Percentiles rank a stretch among this genome's conserved stretches.
Conservation (phyloP, 2,329 filamentous ascomycete species). For the Ophiostoma ulmi region DNA sequence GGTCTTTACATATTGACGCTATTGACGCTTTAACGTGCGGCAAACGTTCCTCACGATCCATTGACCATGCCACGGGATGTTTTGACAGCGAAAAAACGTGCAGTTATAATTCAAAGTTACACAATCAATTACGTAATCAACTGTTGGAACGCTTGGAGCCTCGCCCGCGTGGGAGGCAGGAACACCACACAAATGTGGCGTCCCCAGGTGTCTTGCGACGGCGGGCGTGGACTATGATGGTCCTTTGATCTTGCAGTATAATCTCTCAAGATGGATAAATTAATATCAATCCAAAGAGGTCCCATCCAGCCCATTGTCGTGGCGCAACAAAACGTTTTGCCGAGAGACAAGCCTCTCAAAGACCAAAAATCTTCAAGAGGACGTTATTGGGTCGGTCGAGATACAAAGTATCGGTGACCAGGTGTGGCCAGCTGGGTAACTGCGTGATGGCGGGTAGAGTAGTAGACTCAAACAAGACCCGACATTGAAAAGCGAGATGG, state of each 20-base stretch:
- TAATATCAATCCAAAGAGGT: neutral
- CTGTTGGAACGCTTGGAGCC: slow-evolving; percentile 13
- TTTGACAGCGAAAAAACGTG: neutral
- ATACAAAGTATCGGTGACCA: slow-evolving; percentile 1
- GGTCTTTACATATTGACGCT: neutral
- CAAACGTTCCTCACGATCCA: neutral
- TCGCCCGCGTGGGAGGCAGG: slow-evolving; percentile 14
- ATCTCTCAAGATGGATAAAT: neutral
- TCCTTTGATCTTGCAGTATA: slow-evolving; percentile 14
- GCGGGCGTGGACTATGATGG: slow-evolving; percentile 19
- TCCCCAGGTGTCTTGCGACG: slow-evolving; percentile 8
- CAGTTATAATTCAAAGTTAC: too few species aligned
- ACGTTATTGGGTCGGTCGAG: neutral
- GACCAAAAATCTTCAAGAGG: neutral
- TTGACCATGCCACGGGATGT: too few species aligned
- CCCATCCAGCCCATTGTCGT: slow-evolving; percentile 12
- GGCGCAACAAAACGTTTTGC: slow-evolving; percentile 15
- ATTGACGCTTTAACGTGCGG: neutral
- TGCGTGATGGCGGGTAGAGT: neutral
- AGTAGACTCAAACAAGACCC: neutral
- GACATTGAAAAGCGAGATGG: neutral
- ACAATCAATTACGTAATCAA: neutral
- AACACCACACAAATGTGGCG: neutral
- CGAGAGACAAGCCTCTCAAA: neutral
- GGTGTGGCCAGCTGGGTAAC: slow-evolving; percentile 13